Evolutionary conservation across 1,139 yeast species (phyloP), one percentile per base, ranked within the genome.

Genomic region (Meyerozyma guilliermondii): DNA sequence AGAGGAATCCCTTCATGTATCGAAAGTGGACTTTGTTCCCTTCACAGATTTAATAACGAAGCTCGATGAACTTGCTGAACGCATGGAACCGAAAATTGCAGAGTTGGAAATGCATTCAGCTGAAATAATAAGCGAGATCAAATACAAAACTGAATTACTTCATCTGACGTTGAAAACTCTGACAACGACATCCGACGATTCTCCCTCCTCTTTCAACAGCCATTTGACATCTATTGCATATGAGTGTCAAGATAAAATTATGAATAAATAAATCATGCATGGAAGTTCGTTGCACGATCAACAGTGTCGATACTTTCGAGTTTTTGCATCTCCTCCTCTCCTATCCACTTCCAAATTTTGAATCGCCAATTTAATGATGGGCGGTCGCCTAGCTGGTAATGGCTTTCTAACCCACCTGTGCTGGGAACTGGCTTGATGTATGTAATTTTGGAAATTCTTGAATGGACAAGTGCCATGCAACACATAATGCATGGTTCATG

Each of bases 401-500:
- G 77, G 31, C 81, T 76, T 13, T 85, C 89, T 45, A 89, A 74
- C 1, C 72, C 72, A 1, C 78, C 78, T 3, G 59, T 52, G 16
- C 43, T 39, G 1, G 58, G 70, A 7, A 72, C 62, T 2, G 61
- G 58, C 39, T 70, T 63, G 20, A 87, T 51, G 58, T 83, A 92
- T 1, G 87, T 68, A 33, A 92, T 65, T 43, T 89, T 68, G 11
- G 80, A 74, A 1, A 94, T 75, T 39, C 99, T 71, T 1, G 98
- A 91, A 60, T 94, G 98, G 9, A 91, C 83, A 30, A 94, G 68
- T 0, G 98, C 98, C 99, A 94, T 94, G 7, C 87, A 68, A 56
- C 99, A 94, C 98, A 92, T 94, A 0, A 87, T 78, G 58, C 98
- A 94, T 1, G 98, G 99, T 59, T 94, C 98, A 58, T 89, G 96